Percentiles rank a stretch among this genome's conserved stretches.
These are phyloP conservation scores for Candida rishiriensis DNA, from an alignment of 805 yeast species.

Conservation along the genomic window DNA sequence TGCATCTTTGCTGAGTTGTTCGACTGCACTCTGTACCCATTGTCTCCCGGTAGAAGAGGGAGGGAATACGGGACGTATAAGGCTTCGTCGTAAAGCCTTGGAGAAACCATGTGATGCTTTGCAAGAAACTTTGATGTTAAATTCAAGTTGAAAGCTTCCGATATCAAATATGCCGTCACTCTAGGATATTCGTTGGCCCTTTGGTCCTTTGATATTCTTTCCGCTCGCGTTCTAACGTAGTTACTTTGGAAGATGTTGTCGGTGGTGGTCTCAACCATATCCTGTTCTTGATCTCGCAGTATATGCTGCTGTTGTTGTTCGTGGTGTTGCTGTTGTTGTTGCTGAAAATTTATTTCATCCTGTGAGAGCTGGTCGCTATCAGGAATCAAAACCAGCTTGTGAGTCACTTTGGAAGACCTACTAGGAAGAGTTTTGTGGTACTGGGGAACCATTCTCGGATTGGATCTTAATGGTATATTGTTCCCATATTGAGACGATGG, in stretches of 20 bases:
- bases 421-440: constrained; percentile 55
- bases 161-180: constrained; percentile 87
- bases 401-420: constrained; percentile 81
- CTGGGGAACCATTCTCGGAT: constrained; percentile 37
- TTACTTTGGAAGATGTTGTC: constrained; percentile 31
- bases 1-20: constrained; percentile 45
- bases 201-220: constrained; percentile 52
- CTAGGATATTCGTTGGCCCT: constrained; percentile 66
- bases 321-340: constrained; percentile 1
- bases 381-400: constrained; percentile 83
- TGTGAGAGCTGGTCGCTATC: constrained; percentile 34
- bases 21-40: constrained; percentile 71
- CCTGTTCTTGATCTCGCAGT: constrained; percentile 9
- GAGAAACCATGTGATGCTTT: constrained; percentile 74
- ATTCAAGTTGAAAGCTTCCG: constrained; percentile 72
- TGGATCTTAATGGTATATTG: constrained; percentile 14
- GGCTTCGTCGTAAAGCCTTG: constrained; percentile 89
- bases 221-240: constrained; percentile 39
- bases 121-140: constrained; percentile 60
- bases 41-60: constrained; percentile 81
- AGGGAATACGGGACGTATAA: constrained; percentile 83
- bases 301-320: constrained; percentile 2
- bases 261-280: constrained; percentile 25
- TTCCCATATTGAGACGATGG: constrained; percentile 11
- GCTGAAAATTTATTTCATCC: not conserved